Base-by-base conservation (phyloP, 331 rosid species). In the Ulmus americana region DNA sequence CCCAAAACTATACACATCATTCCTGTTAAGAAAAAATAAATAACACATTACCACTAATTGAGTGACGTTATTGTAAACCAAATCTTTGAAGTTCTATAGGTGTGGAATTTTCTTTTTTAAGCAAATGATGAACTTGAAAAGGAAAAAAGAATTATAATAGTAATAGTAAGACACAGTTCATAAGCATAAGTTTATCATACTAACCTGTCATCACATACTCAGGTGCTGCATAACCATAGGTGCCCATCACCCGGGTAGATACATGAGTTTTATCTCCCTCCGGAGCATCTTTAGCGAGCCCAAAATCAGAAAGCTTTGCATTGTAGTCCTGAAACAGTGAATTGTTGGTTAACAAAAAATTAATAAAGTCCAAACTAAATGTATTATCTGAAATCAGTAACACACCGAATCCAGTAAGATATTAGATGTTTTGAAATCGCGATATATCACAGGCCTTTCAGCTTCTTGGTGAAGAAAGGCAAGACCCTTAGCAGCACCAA, bases 221-320 rank as follows among this genome's bases (percentile, higher is more conserved):
- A 0, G 94, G 90, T 12, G 90, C 94, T 0, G 75, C 81, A 58
- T 90, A 90, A 9, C 97, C 97, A 7, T 71, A 66, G 7, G 95
- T 85, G 63, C 94, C 90, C 80, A 87, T 67, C 8, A 87, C 86
- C 51, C 74, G 54, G 14, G 90, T 90, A 28, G 35, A 28, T 28
- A 28, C 35, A 28, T 28, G 35, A 28, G 35, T 28, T 28, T 28
- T 28, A 28, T 76, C 86, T 8, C 86, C 95, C 16, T 65, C 71
- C 0, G 90, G 92, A 62, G 82, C 97, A 76, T 87, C 94, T 75
- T 59, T 83, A 0, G 94, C 90, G 0, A 90, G 81, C 4, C 94
- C 90, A 46, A 87, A 90, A 69, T 90, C 90, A 14, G 86, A 85
- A 60, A 90, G 95, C 64, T 82, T 87, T 39, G 84, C 84, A 45